Conservation (phyloP, 2,329 filamentous ascomycete genomes). For the Ascochyta viciae-villosae region DNA sequence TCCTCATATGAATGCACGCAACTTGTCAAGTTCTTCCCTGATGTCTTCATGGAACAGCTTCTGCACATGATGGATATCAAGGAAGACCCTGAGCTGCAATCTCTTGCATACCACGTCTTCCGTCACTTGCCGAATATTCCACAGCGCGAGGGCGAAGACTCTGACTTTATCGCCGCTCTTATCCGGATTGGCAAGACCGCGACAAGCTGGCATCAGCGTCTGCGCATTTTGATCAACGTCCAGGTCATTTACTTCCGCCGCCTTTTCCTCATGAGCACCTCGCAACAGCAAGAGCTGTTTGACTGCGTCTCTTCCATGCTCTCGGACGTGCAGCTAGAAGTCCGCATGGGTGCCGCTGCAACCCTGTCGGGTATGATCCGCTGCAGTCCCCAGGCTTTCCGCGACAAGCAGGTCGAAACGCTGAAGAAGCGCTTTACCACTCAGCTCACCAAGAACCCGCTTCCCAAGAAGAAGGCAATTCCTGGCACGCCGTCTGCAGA, state of each 20-base stretch:
- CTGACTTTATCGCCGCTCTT: conserved; percentile 81
- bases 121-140: conserved; percentile 95
- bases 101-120: conserved; percentile 94
- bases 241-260: conserved; percentile 98
- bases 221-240: conserved; percentile 96
- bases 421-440: conserved; percentile 82
- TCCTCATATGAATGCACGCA: conserved; percentile 93
- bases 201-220: conserved; percentile 90
- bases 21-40: conserved; percentile 88
- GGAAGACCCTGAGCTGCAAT: conserved; percentile 94
- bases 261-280: conserved; percentile 80
- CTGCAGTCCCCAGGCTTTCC: conserved; percentile 83
- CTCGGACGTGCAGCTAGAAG: conserved; percentile 88
- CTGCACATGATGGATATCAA: conserved; percentile 99
- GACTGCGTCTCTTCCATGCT: conserved; percentile 96
- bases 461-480: conserved; percentile 70
- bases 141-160: conserved; percentile 84
- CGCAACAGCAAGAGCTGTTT: conserved; percentile 82
- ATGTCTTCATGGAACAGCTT: conserved; percentile 87
- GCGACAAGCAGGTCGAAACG: conserved; percentile 76
- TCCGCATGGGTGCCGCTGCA: conserved; percentile 88
- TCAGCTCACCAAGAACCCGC: conserved; percentile 80
- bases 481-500: conserved; percentile 74
- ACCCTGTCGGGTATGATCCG: conserved; percentile 98
- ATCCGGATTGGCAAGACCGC: conserved; percentile 87